Conservation (phyloP, 2,329 filamentous ascomycete genomes). For the Thielaviopsis cerberus region DNA sequence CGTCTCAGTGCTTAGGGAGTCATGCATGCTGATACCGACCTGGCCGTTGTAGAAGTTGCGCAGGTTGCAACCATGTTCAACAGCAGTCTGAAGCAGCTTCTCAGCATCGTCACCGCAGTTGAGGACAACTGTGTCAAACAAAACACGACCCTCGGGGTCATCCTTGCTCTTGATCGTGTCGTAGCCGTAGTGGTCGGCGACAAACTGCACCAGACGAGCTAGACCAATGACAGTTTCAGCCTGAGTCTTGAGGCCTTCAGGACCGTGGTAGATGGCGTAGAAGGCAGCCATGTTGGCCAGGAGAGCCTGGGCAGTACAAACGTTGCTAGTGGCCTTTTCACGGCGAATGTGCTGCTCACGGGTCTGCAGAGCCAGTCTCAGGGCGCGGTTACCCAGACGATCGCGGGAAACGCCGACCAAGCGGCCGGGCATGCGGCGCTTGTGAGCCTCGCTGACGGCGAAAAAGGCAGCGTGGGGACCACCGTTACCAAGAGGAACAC, state of each 20-base stretch:
- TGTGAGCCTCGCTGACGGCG: slow-evolving; percentile 74
- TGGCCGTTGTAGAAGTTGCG: slow-evolving; percentile 18
- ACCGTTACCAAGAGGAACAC: slow-evolving; percentile 79
- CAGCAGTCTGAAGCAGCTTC: slow-evolving; percentile 7
- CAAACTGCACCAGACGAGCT: slow-evolving; percentile 49
- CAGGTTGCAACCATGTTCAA: slow-evolving; percentile 14
- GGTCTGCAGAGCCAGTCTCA: slow-evolving; percentile 74
- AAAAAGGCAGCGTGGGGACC: slow-evolving; percentile 97
- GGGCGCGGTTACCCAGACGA: slow-evolving; percentile 60
- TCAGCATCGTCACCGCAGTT: slow-evolving; percentile 31
- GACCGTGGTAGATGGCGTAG: slow-evolving; percentile 88
- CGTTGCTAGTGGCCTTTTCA: slow-evolving; percentile 94
- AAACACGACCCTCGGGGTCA: slow-evolving; percentile 33
- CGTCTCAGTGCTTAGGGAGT: slow-evolving; percentile 22
- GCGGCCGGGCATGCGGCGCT: slow-evolving; percentile 83
- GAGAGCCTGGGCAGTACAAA: slow-evolving; percentile 86
- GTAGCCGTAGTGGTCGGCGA: slow-evolving; percentile 44
- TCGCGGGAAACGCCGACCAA: slow-evolving; percentile 86
- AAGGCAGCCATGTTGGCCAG: slow-evolving; percentile 91
- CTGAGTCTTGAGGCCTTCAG: slow-evolving; percentile 63
- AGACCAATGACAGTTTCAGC: slow-evolving; percentile 59
- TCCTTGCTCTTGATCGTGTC: slow-evolving; percentile 40
- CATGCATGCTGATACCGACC: slow-evolving; percentile 19
- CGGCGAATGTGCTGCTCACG: slow-evolving; percentile 89
- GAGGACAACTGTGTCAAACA: slow-evolving; percentile 70